Evolutionary conservation across 805 yeast species (phyloP), one percentile per base, ranked within the genome.

Genomic region (Ogataea degrootiae): DNA sequence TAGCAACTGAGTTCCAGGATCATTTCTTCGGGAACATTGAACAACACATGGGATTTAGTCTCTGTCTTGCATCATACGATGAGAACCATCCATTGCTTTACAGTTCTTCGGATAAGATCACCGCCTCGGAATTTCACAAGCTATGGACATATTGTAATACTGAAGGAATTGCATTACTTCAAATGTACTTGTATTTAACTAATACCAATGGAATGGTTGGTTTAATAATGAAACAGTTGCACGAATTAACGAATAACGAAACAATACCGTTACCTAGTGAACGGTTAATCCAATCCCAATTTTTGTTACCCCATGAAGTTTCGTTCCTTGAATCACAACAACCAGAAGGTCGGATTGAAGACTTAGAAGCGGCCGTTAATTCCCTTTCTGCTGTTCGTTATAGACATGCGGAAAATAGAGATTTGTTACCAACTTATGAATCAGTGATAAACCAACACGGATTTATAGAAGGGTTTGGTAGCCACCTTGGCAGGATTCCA

Each of bases 21-120:
- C 41, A 42, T 26, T 42, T 42, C 22, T 42, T 37, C 17, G 37
- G 41, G 3, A 22, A 42, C 5, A 17, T 36, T 17, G 45, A 42
- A 37, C n/a, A 37, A 3, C 15, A 8, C 15, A 31, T 42, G 9
- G 41, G 45, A 26, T 37, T 42, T n/a, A 11, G 17, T 11, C 15
- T 42, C 8, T 6, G 34, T 19, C 33, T 37, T 22, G 14, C n/a
- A 5, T 37, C 39, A 37, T 5, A 23, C 11, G 39, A 37, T 37
- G 29, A 11, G 4, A 37, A 22, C 9, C 39, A 37, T 19, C 21
- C 39, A 14, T 21, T 37, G 5, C 23, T 37, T 12, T 14, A 21
- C 29, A 37, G 23, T 22, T 26, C 39, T 16, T 26, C 36, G 6
- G 34, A 29, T 40, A 40, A 19, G 33, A 16, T 40, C 17, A 16